Base-by-base conservation (phyloP, 352 stramenopile species). In the Phytophthora capsici region DNA sequence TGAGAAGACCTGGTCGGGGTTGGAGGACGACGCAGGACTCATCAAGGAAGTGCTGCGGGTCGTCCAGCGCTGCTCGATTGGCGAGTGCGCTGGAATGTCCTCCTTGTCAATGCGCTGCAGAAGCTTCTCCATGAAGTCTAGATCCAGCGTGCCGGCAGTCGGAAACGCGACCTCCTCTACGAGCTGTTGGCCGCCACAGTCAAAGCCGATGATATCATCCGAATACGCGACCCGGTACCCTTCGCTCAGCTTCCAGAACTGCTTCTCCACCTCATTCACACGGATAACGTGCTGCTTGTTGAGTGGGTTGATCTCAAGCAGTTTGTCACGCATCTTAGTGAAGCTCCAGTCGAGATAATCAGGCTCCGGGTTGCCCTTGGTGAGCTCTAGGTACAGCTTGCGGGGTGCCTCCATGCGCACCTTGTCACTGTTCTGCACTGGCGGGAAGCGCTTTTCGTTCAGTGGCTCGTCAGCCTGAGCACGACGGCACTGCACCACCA, bases 31-130 rank as follows among this genome's bases (percentile, higher is more conserved):
- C 9, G 95, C 96, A 13, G 97, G 97, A 43, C 92, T 98, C 83
- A 99, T 97, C 9, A 69, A 69, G 4, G 96, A 98, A 22, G 73
- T 87, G 40, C 94, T 99, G 28, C 81, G 82, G 46, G 92, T 79
- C 1, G 95, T 97, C 98, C 98, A 99, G 19, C 98, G 87, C 76
- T 99, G 98, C 77, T 99, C 98, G 61, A 99, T 99, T 0, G 98
- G 98, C 32, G 94, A 86, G 55, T 97, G 96, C 8, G 97, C 96
- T 2, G 98, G 93, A 45, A 99, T 93, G 26, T 90, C 79, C n/a
- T 91, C 75, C 0, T 78, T 74, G 69, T 99, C 91, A 64, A 99
- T 98, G 32, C 95, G 77, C 63, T 86, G 65, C 8, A 99, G 77
- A 14, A 99, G 74, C 20, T 94, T 78, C 61, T 97, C 77, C 73